phyloP scores from a whole-genome alignment of 306 rosid species.

The Quercus gilva region DNA sequence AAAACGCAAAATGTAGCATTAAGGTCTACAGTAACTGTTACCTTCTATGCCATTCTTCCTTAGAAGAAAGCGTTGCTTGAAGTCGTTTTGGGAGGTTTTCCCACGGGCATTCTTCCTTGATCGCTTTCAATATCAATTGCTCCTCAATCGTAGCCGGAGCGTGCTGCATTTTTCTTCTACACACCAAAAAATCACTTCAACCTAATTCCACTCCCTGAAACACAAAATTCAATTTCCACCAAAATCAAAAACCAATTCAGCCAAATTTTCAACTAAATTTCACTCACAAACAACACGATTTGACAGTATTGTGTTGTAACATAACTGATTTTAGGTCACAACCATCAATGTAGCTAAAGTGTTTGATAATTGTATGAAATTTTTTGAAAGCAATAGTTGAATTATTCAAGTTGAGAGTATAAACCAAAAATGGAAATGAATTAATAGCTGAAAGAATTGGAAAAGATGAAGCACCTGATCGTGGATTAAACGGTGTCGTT shows the following conservation, averaged over 20 bases:
- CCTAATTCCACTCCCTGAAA: conserved; percentile 15
- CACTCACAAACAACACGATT: neutral
- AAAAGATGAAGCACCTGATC: conserved; percentile 7
- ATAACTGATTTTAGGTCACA: neutral
- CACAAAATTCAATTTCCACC: neutral
- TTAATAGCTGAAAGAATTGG: neutral
- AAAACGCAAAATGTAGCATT: too few relatives aligned
- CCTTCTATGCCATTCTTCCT: conserved; percentile 91
- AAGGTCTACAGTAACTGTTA: conserved; percentile 8
- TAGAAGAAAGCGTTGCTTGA: conserved; percentile 62
- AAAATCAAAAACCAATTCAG: conserved; percentile 5
- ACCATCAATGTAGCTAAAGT: neutral
- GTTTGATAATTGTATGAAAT: too few relatives aligned
- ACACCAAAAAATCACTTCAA: conserved; percentile 17
- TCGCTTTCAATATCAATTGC: conserved; percentile 62
- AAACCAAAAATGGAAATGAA: neutral
- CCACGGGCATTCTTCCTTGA: conserved; percentile 84
- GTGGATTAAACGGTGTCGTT: conserved; percentile 4
- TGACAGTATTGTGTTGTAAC: too few relatives aligned
- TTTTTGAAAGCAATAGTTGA: too few relatives aligned
- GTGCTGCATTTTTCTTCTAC: conserved; percentile 59
- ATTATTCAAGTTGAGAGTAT: too few relatives aligned
- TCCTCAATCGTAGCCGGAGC: conserved; percentile 59
- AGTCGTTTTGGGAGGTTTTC: conserved; percentile 83
- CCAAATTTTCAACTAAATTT: neutral